Base-by-base conservation (phyloP, 108 stramenopile species). In the Pseudonitzschia multiseries region DNA sequence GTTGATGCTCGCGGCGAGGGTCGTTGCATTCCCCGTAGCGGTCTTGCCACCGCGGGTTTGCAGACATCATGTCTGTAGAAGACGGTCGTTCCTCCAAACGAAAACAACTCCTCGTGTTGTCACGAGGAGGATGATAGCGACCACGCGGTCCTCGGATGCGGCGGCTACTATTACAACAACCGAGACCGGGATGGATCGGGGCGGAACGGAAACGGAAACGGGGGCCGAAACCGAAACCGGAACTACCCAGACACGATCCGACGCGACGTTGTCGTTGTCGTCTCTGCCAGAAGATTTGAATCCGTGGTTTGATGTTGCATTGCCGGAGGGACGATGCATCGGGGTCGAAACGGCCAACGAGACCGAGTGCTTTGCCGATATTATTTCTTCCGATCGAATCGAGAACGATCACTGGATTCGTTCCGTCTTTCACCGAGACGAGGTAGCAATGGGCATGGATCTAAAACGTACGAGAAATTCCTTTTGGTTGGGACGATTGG, bases 401-500 rank as follows among this genome's bases (percentile, higher is more conserved):
- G 40, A 21, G 42, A 40, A 29, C 32, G 59, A 78, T 26, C 80
- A 85, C 57, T 88, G 87, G 87, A 68, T 82, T 31, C 65, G 68
- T 59, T 10, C 46, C 8, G 14, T 43, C 15, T 74, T 81, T 44
- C 93, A 94, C 75, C 76, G 83, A 8, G 77, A 89, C 52, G 93
- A 94, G 73, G 62, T 87, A 13, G 69, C 56, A 28, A 86, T 82
- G 78, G 93, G 84, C 20, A 42, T 69, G 8, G 24, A 69, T n/a
- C 69, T 88, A 17, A 42, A 60, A 15, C 73, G 79, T 1, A 67
- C 72, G 12, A 48, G 24, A 13, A 62, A 75, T 13, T 81, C 89
- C 12, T 91, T 90, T 71, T 91, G 86, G 70, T 61, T 92, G 42
- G 93, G 93, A 46, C 85, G 93, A 46, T 59, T 92, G 69, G 91